phyloP scores from a whole-genome alignment of 2,329 filamentous ascomycete genomes.

The Esteya vermicola region DNA sequence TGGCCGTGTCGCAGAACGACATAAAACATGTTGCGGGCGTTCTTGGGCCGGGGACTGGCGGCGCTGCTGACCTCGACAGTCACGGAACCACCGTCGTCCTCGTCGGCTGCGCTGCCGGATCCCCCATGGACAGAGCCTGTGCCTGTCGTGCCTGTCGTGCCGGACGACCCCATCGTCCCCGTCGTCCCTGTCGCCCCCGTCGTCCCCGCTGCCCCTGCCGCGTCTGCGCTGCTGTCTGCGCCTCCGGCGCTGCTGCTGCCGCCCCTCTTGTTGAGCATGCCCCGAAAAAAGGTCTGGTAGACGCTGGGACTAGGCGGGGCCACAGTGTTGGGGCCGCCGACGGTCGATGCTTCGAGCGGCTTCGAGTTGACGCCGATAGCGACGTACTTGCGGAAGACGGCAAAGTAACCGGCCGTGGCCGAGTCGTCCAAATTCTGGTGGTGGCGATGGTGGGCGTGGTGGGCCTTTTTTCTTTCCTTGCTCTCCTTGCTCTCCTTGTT shows the following conservation, averaged over 20 bases:
- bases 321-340: conserved; percentile 60
- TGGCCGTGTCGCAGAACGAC: conserved; percentile 89
- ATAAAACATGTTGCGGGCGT: conserved; percentile 80
- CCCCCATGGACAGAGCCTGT: too few species aligned
- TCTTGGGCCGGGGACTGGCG: conserved; percentile 40
- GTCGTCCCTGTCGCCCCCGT: background rate
- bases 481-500: background rate
- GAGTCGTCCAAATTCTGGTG: conserved; percentile 55
- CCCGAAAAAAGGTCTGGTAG: conserved; percentile 96
- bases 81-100: conserved; percentile 14
- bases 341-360: conserved; percentile 71
- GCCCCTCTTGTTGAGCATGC: conserved; percentile 73
- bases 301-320: conserved; percentile 78
- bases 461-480: too few species aligned
- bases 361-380: conserved; percentile 87
- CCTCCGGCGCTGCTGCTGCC: background rate
- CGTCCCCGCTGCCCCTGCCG: background rate
- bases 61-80: conserved; percentile 30
- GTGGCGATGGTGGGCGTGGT: conserved; percentile 21
- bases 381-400: conserved; percentile 86
- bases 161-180: background rate
- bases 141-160: background rate
- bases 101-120: background rate
- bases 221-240: conserved; percentile 12
- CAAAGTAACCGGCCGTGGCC: conserved; percentile 73